Evolutionary conservation across 2,329 filamentous ascomycete species (phyloP), one percentile per base, ranked within the genome.

Genomic region (Fusarium scirpi): DNA sequence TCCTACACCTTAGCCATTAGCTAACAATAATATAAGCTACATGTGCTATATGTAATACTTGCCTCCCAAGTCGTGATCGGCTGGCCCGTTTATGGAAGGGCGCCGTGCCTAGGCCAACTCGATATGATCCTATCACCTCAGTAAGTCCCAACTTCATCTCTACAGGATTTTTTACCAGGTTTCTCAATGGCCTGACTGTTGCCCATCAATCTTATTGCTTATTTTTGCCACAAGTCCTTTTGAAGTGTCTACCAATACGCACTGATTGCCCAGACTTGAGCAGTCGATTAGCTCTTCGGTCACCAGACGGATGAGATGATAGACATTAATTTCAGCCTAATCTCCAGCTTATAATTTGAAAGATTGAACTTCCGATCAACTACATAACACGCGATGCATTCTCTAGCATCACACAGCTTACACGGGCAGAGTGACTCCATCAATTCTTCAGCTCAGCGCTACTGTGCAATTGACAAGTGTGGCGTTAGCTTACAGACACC

Each of bases 401-500:
- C 34, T 38, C 5, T 4, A n/a, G 34, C 3, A 38, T n/a, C 34
- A 38, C 34, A 38, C 34, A 38, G 34, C 34, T 38, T 10, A 38
- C 34, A n/a, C 34, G 34, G 11, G 34, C 10, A 38, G 18, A 38
- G 34, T 38, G 34, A n/a, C 34, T 38, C 15, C 32, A 38, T 38
- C 22, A 25, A 24, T 51, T 38, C 16, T 38, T 25, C 11, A 20
- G 22, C 16, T 20, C 7, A 22, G n/a, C 38, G 30, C 62, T 61
- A 66, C 54, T 40, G n/a, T 54, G 24, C 20, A 44, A 16, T 62
- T 66, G 54, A 54, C 62, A 34, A 34, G 38, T 58, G 67, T 70
- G 62, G 67, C 58, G 62, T 53, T 70, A 53, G 58, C 46, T 67
- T 44, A 4, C 10, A 48, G 47, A 27, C 20, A 20, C 40, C 22